Evolutionary conservation across 768 basidiomycete genomes (phyloP).

Genomic region (Russula vinacea): DNA sequence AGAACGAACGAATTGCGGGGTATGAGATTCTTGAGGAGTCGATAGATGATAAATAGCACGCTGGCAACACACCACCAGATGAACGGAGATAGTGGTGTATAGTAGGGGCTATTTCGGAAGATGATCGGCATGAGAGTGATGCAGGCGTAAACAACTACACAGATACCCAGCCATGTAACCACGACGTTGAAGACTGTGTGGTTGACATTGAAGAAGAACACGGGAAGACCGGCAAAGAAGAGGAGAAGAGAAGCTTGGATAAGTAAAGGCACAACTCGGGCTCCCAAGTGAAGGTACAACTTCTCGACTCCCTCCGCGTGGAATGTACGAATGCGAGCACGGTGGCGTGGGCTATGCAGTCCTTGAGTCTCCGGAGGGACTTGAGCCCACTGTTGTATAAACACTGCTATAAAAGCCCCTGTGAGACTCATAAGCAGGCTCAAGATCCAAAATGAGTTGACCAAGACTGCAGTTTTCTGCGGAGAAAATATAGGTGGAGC

Average conservation of each 20-base stretch:
- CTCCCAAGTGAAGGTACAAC: conserved; percentile 42
- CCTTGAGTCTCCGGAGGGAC: conserved; percentile 26
- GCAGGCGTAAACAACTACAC: no score
- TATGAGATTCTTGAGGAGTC: no score
- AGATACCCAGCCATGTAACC: no score
- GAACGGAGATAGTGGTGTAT: no score
- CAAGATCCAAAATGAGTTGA: conserved; percentile 45
- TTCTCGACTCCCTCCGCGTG: conserved; percentile 39
- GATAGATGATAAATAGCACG: no score
- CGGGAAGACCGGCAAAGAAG: conserved; percentile 50
- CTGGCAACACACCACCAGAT: no score
- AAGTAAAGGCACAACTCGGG: conserved; percentile 36
- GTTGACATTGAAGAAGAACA: conserved; percentile 41
- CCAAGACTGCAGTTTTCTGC: conserved; percentile 37
- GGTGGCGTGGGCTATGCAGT: conserved; percentile 35
- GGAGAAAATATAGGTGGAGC: conserved; percentile 20
- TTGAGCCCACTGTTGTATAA: conserved; percentile 50
- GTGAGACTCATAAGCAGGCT: conserved; percentile 41
- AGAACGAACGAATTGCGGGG: no score
- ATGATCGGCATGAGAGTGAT: no score
- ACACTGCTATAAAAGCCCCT: conserved; percentile 45
- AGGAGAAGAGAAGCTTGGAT: conserved; percentile 50
- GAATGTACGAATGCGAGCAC: conserved; percentile 44
- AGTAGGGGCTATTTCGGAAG: no score
- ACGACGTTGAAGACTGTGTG: conserved; percentile 6